phyloP scores from a whole-genome alignment of 1,139 yeast species.

The Sporopachydermia cereana region DNA sequence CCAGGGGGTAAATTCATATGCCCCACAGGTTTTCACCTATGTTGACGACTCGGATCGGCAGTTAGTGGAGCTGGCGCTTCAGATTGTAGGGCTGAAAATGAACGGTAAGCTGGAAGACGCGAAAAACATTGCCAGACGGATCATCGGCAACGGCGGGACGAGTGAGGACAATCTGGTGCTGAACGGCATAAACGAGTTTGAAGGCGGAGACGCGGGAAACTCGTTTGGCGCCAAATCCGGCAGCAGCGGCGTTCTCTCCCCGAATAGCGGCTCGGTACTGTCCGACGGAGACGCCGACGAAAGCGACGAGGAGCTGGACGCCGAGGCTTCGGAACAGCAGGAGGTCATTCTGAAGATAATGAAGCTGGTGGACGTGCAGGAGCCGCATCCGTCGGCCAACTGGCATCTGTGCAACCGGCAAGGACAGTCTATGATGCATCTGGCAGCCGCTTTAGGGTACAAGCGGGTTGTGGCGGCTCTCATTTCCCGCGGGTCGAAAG shows the following conservation, averaged over 20 bases:
- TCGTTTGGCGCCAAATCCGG: slow-evolving; percentile 6
- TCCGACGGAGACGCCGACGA: slow-evolving; percentile 9
- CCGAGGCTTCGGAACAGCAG: slow-evolving; percentile 32
- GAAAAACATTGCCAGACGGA: slow-evolving; percentile 74
- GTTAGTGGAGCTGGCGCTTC: slow-evolving; percentile 82
- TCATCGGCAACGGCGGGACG: slow-evolving; percentile 48
- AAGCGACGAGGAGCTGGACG: slow-evolving; percentile 5
- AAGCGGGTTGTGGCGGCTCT: slow-evolving; percentile 47
- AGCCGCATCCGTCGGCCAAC: slow-evolving; percentile 47
- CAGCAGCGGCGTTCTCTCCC: too few relatives aligned
- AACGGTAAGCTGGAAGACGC: slow-evolving; percentile 92
- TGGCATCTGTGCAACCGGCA: slow-evolving; percentile 71
- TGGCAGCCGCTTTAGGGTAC: slow-evolving; percentile 71
- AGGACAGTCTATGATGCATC: slow-evolving; percentile 81
- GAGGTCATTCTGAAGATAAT: slow-evolving; percentile 52
- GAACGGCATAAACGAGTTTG: not conserved
- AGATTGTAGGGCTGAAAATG: slow-evolving; percentile 90
- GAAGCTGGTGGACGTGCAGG: slow-evolving; percentile 47
- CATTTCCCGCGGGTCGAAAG: slow-evolving; percentile 67
- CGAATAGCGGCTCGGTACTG: not conserved
- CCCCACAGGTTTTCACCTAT: slow-evolving; percentile 64
- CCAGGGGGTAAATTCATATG: slow-evolving; percentile 29
- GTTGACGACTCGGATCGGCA: slow-evolving; percentile 90
- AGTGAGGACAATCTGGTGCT: not conserved
- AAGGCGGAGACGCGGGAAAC: not conserved